Percentiles rank a stretch among this genome's conserved stretches.
Conservation (phyloP, 176 grass and related monocot genomes). For the Canna indica region DNA sequence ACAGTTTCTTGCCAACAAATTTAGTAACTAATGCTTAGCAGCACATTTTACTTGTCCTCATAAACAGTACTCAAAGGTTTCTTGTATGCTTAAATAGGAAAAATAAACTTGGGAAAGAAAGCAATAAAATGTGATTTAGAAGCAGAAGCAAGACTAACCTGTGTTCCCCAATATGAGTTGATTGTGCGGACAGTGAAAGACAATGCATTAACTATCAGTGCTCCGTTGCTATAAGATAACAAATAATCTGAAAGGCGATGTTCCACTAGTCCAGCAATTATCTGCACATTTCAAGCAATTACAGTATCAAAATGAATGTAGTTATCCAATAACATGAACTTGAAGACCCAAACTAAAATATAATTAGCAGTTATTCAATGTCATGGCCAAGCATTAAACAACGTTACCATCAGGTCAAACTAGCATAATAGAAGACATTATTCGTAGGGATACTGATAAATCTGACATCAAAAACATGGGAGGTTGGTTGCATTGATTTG, state of each 20-base stretch:
- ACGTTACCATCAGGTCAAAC: background rate
- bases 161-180: constrained; percentile 98
- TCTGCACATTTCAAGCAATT: constrained; percentile 31
- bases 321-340: constrained; percentile 7
- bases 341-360: no score
- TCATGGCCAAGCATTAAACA: background rate
- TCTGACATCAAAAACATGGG: background rate
- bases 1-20: background rate
- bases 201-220: constrained; percentile 53
- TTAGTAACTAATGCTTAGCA: background rate
- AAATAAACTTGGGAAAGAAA: background rate
- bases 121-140: background rate
- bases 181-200: constrained; percentile 73
- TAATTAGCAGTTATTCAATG: no score
- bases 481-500: background rate
- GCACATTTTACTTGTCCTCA: background rate
- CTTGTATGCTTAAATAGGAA: background rate
- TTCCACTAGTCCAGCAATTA: constrained; percentile 92
- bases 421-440: background rate
- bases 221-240: constrained; percentile 58
- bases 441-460: background rate
- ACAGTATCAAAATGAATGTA: constrained; percentile 5
- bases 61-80: background rate
- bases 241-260: constrained; percentile 76
- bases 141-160: constrained; percentile 36